These are phyloP conservation scores for Ruellia speciosa DNA, from an alignment of 305 asterid species.

Conservation along the genomic window DNA sequence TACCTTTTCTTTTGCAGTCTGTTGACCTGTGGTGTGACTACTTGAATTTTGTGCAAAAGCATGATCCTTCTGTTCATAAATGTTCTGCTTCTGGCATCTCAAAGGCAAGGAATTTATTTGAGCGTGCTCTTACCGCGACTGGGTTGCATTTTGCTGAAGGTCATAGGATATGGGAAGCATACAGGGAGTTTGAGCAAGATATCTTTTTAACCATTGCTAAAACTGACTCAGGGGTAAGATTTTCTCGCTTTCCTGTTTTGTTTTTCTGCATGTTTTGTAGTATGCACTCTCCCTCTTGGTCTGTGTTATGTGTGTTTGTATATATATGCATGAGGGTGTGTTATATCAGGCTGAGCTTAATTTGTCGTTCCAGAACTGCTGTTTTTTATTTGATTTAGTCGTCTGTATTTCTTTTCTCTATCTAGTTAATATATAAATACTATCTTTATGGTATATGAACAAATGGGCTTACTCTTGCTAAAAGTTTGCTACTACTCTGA, in stretches of 20 bases:
- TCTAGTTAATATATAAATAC: too few species aligned
- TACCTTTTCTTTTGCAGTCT: conserved; percentile 47
- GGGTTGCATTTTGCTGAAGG: conserved; percentile 86
- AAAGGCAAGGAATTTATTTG: conserved; percentile 71
- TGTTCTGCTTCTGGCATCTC: conserved; percentile 58
- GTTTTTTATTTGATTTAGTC: not conserved
- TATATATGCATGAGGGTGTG: too few species aligned
- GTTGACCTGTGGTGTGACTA: conserved; percentile 85
- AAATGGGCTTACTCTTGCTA: too few species aligned
- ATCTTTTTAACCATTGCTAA: conserved; percentile 47
- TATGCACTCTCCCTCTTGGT: conserved; percentile 10
- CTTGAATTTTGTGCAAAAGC: conserved; percentile 68
- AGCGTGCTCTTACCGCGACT: conserved; percentile 81
- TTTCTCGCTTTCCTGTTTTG: conserved; percentile 17
- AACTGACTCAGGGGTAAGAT: conserved; percentile 50
- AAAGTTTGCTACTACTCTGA: too few species aligned
- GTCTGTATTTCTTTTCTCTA: not conserved
- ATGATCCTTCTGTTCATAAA: conserved; percentile 51
- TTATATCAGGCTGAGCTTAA: not conserved
- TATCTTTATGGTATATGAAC: too few species aligned
- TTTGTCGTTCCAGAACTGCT: not conserved
- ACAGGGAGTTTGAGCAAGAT: conserved; percentile 77
- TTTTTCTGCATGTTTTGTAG: conserved; percentile 5
- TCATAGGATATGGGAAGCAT: conserved; percentile 70
- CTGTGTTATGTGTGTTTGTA: not conserved